Evolutionary conservation across 306 rosid genomes (phyloP).

Genomic region (Lathyrus tuberosus): DNA sequence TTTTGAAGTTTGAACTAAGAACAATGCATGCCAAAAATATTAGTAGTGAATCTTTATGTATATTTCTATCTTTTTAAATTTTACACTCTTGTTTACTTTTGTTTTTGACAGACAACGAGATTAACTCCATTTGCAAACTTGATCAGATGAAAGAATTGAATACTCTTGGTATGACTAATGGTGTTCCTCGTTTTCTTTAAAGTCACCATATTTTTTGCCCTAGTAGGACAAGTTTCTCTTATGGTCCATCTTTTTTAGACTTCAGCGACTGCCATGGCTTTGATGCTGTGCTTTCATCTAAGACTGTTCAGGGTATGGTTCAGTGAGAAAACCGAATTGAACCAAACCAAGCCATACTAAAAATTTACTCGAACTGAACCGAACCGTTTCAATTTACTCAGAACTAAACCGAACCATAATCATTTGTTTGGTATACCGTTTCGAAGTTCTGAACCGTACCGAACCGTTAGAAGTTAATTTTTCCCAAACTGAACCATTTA

Average conservation of each 20-base stretch:
- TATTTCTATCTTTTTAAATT: neutral
- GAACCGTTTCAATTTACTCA: too few relatives aligned
- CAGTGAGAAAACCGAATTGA: too few relatives aligned
- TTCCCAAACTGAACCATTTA: too few relatives aligned
- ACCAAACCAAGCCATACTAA: too few relatives aligned
- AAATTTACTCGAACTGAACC: too few relatives aligned
- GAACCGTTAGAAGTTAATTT: too few relatives aligned
- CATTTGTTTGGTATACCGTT: too few relatives aligned
- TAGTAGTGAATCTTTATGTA: neutral
- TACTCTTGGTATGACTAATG: constrained; percentile 73
- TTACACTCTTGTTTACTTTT: constrained; percentile 25
- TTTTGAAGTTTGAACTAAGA: constrained; percentile 26
- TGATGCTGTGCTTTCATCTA: constrained; percentile 14
- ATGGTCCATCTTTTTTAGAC: constrained; percentile 8
- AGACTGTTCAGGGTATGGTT: too few relatives aligned
- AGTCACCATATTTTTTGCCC: neutral
- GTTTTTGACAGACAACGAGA: constrained; percentile 70
- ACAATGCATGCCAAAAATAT: neutral
- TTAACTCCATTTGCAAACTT: constrained; percentile 77
- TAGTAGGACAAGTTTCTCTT: constrained; percentile 6
- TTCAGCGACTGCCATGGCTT: constrained; percentile 22
- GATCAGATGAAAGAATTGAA: constrained; percentile 78
- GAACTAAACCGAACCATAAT: too few relatives aligned
- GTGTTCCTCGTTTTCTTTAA: constrained; percentile 16
- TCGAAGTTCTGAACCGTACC: too few relatives aligned